Evolutionary conservation across 345 rosid species (phyloP).

Genomic region (Pistacia atlantica): DNA sequence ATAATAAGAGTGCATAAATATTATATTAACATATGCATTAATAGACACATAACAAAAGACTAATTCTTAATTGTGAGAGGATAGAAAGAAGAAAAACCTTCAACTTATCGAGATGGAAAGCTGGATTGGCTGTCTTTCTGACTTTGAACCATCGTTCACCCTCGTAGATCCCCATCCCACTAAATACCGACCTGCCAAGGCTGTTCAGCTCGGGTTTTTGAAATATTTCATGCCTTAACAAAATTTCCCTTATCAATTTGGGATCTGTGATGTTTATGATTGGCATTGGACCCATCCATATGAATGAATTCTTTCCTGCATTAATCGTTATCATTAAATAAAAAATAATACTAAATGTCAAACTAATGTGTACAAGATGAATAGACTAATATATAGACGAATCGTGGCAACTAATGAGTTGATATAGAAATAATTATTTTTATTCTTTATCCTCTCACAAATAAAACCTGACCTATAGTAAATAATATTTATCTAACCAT

Average conservation of each 20-base stretch:
- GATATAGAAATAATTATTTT: too few relatives aligned
- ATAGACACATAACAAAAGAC: too few relatives aligned
- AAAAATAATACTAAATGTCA: too few relatives aligned
- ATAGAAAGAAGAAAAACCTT: not conserved
- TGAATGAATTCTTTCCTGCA: constrained; percentile 14
- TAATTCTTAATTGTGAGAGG: not conserved
- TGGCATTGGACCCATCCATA: constrained; percentile 20
- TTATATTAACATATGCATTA: not conserved
- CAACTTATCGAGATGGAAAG: constrained; percentile 4
- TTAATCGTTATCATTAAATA: not conserved
- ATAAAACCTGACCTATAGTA: too few relatives aligned
- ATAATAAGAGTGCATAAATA: not conserved
- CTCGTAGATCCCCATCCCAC: not conserved
- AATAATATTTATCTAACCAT: too few relatives aligned
- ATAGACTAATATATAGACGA: too few relatives aligned
- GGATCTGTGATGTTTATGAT: constrained; percentile 17
- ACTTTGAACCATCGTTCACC: constrained; percentile 14
- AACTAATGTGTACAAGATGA: too few relatives aligned
- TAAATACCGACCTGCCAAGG: not conserved
- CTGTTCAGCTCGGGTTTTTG: not conserved
- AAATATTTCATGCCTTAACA: not conserved
- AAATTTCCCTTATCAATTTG: constrained; percentile 4
- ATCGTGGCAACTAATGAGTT: too few relatives aligned
- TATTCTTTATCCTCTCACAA: too few relatives aligned
- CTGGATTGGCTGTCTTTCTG: constrained; percentile 16